These are phyloP conservation scores for Trypanosomatidae sp. DNA, from an alignment of 208 protist genomes.

Conservation along the genomic window DNA sequence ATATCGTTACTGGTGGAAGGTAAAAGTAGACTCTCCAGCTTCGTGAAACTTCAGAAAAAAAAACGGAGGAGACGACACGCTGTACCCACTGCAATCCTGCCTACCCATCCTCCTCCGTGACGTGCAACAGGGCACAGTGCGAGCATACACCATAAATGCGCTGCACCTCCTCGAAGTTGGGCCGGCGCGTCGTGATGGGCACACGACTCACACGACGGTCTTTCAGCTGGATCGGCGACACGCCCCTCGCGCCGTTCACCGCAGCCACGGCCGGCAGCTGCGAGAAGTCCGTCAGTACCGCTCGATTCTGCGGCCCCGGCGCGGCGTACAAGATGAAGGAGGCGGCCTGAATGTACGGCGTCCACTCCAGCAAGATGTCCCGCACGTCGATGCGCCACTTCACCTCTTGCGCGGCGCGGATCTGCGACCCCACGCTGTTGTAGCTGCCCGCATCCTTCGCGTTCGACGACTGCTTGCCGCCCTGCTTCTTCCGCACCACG, in stretches of 20 bases:
- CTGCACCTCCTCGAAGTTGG: slow-evolving; percentile 82
- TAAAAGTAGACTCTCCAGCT: no score
- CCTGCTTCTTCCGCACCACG: slow-evolving; percentile 92
- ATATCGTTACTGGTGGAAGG: no score
- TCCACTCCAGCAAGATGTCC: slow-evolving; percentile 78
- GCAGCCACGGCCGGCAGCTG: slow-evolving; percentile 18
- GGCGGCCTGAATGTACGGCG: slow-evolving; percentile 61
- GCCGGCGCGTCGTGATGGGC: slow-evolving; percentile 84
- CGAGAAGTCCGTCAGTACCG: slow-evolving; percentile 69
- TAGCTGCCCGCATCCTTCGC: slow-evolving; percentile 78
- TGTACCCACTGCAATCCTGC: no score
- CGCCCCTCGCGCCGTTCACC: slow-evolving; percentile 10
- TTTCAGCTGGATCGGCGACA: slow-evolving; percentile 62
- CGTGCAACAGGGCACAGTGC: slow-evolving; percentile 47
- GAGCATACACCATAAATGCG: slow-evolving; percentile 66
- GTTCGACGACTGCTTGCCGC: slow-evolving; percentile 84
- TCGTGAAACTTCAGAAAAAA: no score
- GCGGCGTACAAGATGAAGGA: slow-evolving; percentile 83
- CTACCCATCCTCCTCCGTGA: slow-evolving; percentile 19
- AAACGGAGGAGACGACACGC: no score
- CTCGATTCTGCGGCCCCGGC: slow-evolving; percentile 83
- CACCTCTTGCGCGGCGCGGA: slow-evolving; percentile 85
- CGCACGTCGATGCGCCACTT: slow-evolving; percentile 83
- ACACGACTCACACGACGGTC: slow-evolving; percentile 75
- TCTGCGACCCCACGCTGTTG: slow-evolving; percentile 81